A percentile compares a stretch with the other conserved stretches of the same genome.
Conservation (phyloP, 1,284 basidiomycete genomes). For the Phellopilus nigrolimitatus region DNA sequence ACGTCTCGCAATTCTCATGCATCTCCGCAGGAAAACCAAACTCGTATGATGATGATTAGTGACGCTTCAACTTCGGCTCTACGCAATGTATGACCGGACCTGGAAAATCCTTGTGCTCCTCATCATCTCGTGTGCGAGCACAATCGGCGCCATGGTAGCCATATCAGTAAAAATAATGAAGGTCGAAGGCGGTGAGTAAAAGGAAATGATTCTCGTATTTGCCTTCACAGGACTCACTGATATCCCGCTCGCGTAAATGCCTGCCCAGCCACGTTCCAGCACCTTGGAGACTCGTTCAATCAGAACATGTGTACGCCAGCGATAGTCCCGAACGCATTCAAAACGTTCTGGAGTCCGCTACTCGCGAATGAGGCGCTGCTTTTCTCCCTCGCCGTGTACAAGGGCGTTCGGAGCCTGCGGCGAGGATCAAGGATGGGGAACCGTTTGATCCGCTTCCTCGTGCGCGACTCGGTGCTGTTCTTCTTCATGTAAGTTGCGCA, state of each 20-base stretch:
- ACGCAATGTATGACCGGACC: conserved; percentile 2
- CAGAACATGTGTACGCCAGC: too few relatives aligned
- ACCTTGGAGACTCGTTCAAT: too few relatives aligned
- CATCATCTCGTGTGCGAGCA: background rate
- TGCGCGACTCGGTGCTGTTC: conserved; percentile 1
- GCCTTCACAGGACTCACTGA: too few relatives aligned
- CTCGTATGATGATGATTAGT: background rate
- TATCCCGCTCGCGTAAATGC: too few relatives aligned
- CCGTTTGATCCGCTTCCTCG: background rate
- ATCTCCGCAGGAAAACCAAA: background rate
- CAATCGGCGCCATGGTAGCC: background rate
- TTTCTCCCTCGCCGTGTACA: background rate
- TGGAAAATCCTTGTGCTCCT: background rate
- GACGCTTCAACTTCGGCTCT: background rate
- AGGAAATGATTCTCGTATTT: too few relatives aligned
- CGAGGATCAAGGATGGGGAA: background rate
- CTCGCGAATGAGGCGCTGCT: background rate
- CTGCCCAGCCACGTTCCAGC: too few relatives aligned
- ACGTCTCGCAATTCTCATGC: too few relatives aligned
- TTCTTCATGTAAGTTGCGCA: conserved; percentile 3
- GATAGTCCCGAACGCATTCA: too few relatives aligned
- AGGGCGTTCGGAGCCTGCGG: background rate
- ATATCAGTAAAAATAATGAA: conserved; percentile 1
- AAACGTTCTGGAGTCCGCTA: conserved; percentile 9
- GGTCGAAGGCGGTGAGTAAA: background rate